Evolutionary conservation across 2,329 filamentous ascomycete genomes (phyloP).

Genomic region (Aspergillus brasiliensis): DNA sequence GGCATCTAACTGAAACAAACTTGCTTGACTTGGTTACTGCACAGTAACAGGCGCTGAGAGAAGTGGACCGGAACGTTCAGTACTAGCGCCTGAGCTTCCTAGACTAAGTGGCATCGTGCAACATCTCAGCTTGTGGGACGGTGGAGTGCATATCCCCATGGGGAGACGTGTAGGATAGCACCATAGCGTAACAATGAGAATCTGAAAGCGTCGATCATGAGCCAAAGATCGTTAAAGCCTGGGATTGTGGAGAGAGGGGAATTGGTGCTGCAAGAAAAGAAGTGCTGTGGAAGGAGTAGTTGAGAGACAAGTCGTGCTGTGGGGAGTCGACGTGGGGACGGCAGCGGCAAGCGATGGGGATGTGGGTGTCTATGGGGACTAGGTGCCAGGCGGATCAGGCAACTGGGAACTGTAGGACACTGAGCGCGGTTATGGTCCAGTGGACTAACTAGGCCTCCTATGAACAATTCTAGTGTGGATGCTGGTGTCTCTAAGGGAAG

Average conservation of each 20-base stretch:
- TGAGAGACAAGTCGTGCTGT: background rate
- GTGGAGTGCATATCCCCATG: background rate
- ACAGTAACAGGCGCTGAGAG: too few relatives aligned
- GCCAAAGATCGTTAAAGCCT: background rate
- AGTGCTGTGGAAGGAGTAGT: background rate
- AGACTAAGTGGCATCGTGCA: too few relatives aligned
- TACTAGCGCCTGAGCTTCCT: too few relatives aligned
- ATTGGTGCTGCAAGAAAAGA: background rate
- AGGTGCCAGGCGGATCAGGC: background rate
- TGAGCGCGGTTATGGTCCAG: too few relatives aligned
- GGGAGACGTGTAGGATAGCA: background rate
- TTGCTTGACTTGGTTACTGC: too few relatives aligned
- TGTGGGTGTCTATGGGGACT: background rate
- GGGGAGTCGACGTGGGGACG: slow-evolving; percentile 1
- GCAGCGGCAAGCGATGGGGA: background rate
- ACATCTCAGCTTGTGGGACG: background rate
- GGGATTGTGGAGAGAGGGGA: background rate
- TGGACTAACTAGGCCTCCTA: too few relatives aligned
- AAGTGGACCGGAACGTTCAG: too few relatives aligned
- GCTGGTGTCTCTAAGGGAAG: too few relatives aligned
- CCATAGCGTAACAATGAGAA: background rate
- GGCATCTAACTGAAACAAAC: too few relatives aligned
- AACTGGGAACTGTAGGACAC: background rate
- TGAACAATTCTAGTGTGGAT: too few relatives aligned
- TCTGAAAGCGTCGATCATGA: background rate